Evolutionary conservation across 495 filamentous ascomycete genomes (phyloP).

Genomic region (Podospora pseudocomata): DNA sequence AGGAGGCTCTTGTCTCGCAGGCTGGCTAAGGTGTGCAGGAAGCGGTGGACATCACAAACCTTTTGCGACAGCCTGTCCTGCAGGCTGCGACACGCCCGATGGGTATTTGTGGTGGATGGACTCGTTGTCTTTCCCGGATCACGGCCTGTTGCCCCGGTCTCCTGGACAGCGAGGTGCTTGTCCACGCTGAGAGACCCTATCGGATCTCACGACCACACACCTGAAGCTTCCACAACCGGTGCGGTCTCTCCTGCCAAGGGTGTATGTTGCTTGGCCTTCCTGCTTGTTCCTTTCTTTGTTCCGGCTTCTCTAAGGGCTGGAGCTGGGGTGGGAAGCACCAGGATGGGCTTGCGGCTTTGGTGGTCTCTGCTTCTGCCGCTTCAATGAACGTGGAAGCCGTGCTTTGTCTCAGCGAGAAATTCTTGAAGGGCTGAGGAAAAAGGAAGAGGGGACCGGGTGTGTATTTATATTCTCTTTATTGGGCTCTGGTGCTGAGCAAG

Average conservation of each 20-base stretch:
- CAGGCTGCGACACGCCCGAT: conserved; percentile 6
- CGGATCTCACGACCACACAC: conserved; percentile 10
- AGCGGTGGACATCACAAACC: conserved; percentile 16
- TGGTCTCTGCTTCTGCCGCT: conserved; percentile 23
- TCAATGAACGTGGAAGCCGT: conserved; percentile 24
- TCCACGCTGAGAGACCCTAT: conserved; percentile 7
- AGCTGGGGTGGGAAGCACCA: not conserved
- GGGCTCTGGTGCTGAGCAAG: conserved; percentile 3
- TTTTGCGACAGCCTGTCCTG: conserved; percentile 22
- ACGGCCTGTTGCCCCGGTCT: not conserved
- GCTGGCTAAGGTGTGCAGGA: conserved; percentile 8
- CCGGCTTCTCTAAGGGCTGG: not conserved
- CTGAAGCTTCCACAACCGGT: conserved; percentile 11
- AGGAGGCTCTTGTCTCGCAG: conserved; percentile 16
- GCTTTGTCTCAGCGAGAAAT: conserved; percentile 30
- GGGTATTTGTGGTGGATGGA: not conserved
- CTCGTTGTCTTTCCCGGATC: conserved; percentile 7
- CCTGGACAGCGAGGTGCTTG: conserved; percentile 7
- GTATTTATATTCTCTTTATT: conserved; percentile 38
- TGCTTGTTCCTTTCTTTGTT: conserved; percentile 17
- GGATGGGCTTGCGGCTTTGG: conserved; percentile 2
- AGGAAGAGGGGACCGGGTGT: conserved; percentile 20
- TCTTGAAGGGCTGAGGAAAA: conserved; percentile 24
- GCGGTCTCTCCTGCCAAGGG: conserved; percentile 13
- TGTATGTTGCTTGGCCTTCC: conserved; percentile 1